Percentiles rank a stretch among this genome's conserved stretches.
These are phyloP conservation scores for Ophiocordyceps polyrhachis-furcata DNA, from an alignment of 2,329 filamentous ascomycete species.

Conservation along the genomic window DNA sequence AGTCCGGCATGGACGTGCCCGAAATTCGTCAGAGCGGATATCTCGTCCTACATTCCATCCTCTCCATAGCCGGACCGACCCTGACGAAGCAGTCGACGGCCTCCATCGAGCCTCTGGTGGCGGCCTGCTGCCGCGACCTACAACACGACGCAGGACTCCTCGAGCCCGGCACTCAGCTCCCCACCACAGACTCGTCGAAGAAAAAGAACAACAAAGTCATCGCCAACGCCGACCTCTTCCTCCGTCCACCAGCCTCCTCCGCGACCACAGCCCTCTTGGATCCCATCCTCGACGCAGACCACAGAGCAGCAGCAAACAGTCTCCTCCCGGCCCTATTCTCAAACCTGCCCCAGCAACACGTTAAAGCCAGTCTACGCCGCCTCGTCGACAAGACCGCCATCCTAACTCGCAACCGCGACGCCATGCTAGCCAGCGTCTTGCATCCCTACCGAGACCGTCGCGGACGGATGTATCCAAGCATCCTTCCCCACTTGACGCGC, in stretches of 20 bases:
- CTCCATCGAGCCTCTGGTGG: conserved; percentile 42
- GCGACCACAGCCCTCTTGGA: conserved; percentile 13
- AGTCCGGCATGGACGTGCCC: conserved; percentile 30
- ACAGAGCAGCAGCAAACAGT: conserved; percentile 35
- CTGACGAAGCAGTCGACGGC: conserved; percentile 47
- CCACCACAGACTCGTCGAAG: conserved; percentile 2
- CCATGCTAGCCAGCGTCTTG: conserved; percentile 66
- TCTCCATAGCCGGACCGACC: conserved; percentile 44
- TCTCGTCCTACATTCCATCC: conserved; percentile 32
- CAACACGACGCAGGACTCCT: conserved; percentile 34
- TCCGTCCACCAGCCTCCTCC: conserved; percentile 14
- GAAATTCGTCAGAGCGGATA: conserved; percentile 44
- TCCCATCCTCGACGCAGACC: conserved; percentile 20
- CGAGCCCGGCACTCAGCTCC: conserved; percentile 17
- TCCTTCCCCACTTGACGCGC: conserved; percentile 60
- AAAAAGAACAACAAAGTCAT: conserved; percentile 19
- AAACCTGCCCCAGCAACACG: conserved; percentile 42
- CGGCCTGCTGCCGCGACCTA: conserved; percentile 56
- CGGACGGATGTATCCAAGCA: conserved; percentile 48
- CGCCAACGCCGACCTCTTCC: conserved; percentile 57
- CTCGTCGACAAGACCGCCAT: conserved; percentile 70
- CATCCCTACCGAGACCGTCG: conserved; percentile 52
- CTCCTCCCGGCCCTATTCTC: conserved; percentile 47
- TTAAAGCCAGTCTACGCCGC: conserved; percentile 53
- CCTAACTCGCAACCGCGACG: conserved; percentile 45